phyloP scores from a whole-genome alignment of 73 alveolate genomes.

The Halteria grandinella region DNA sequence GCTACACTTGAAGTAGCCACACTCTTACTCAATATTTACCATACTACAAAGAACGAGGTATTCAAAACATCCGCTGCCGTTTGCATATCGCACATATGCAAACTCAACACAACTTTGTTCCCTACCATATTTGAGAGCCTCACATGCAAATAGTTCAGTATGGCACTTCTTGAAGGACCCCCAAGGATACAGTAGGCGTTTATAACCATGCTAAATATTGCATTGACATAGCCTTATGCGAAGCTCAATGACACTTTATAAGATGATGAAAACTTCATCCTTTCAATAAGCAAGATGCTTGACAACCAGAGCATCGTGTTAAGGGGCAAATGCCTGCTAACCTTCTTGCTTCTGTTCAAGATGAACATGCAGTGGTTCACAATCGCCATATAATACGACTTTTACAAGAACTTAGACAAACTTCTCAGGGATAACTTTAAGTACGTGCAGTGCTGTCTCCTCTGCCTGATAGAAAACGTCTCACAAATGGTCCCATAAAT shows the following conservation, averaged over 20 bases:
- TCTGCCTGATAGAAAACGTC: constrained; percentile 58
- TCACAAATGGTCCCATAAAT: constrained; percentile 43
- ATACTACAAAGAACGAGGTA: constrained; percentile 66
- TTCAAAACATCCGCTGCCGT: constrained; percentile 69
- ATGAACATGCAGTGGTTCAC: constrained; percentile 50
- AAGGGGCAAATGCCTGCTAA: constrained; percentile 76
- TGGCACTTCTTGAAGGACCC: constrained; percentile 68
- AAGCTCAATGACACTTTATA: constrained; percentile 55
- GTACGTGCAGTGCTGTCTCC: constrained; percentile 71
- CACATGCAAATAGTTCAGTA: constrained; percentile 52
- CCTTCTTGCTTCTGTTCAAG: constrained; percentile 63
- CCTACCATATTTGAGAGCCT: constrained; percentile 70
- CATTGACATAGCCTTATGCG: constrained; percentile 50
- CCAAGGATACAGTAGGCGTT: constrained; percentile 75
- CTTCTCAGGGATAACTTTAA: constrained; percentile 68
- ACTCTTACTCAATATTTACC: constrained; percentile 49
- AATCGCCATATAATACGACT: constrained; percentile 63
- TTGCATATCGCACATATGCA: constrained; percentile 65
- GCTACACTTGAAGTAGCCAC: constrained; percentile 70
- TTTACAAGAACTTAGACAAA: constrained; percentile 66
- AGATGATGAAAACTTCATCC: constrained; percentile 64
- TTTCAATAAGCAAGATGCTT: constrained; percentile 49
- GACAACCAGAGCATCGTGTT: constrained; percentile 70
- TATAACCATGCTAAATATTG: constrained; percentile 67
- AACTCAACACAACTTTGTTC: constrained; percentile 62